Evolutionary conservation across 176 grass and related monocot genomes (phyloP), one percentile per base, ranked within the genome.

Genomic region (Puya raimondii): DNA sequence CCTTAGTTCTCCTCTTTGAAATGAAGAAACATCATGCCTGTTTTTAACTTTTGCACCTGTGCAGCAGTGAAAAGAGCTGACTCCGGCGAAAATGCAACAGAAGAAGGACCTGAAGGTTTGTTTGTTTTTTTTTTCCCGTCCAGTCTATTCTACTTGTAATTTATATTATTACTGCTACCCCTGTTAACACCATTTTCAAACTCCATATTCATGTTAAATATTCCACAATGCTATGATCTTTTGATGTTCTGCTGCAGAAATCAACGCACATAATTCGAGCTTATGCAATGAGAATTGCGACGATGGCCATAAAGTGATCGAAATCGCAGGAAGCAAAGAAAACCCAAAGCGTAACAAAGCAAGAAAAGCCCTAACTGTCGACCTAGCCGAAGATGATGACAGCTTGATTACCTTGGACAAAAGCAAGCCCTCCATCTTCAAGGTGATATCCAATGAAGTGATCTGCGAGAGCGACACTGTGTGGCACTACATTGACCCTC

Each of bases 401-500:
- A 70, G 26, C 23, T 65, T 74, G 73, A 10, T 22, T 72, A 63
- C 51, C 21, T 48, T 20, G 9, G 23, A 42, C 20, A 23, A 80
- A 16, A 23, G 20, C 12, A 70, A 50, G n/a, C 10, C 61, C 72
- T 53, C 13, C 16, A 50, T 8, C 11, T 21, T 53, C 53, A 20
- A 50, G 48, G 29, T 26, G 26, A n/a, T 16, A 18, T 26, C 9
- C 26, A 16, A 16, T 16, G 11, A 12, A 22, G 51, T 57, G 56
- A 64, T 53, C 48, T 27, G 54, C 16, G 56, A 6, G 42, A 20
- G 2, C 11, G n/a, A 59, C 7, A 59, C 16, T 49, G 16, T 70
- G 52, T 93, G 90, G 90, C 13, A 81, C 57, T 93, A 93, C 53
- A 0, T 12, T 2, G 90, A 89, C 67, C 86, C 80, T 59, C 25